Percentiles rank a stretch among this genome's conserved stretches.
Evolutionary conservation across 257 asterid species (phyloP).

Genomic region (Nicotiana noctiflora): DNA sequence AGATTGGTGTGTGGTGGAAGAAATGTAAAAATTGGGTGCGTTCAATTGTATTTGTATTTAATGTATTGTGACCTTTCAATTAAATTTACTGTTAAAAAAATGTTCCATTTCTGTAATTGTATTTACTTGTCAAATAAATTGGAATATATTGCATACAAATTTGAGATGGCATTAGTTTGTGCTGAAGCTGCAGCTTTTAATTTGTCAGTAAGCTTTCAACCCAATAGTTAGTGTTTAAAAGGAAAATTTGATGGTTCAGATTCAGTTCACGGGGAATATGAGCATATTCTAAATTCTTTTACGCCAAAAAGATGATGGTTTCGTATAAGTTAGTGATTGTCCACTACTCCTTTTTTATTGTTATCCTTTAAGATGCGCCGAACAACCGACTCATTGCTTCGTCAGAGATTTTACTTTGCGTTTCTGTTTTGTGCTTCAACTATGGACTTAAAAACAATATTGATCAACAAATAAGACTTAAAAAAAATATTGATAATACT

Average conservation of each 20-base stretch:
- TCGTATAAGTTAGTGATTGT: neutral
- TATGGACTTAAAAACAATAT: too few relatives aligned
- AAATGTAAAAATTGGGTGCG: slow-evolving; percentile 14
- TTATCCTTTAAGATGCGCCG: slow-evolving; percentile 4
- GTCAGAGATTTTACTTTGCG: neutral
- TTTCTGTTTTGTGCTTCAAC: too few relatives aligned
- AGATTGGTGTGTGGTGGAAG: slow-evolving; percentile 70
- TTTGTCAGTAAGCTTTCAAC: too few relatives aligned
- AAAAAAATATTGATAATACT: too few relatives aligned
- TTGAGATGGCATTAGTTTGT: too few relatives aligned
- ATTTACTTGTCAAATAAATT: neutral
- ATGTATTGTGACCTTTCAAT: neutral
- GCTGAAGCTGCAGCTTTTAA: too few relatives aligned
- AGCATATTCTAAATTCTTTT: too few relatives aligned
- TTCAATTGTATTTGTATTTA: neutral
- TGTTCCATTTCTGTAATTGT: neutral
- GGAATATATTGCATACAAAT: neutral
- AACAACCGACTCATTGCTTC: slow-evolving; percentile 2
- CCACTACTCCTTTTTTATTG: neutral
- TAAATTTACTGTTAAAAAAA: neutral
- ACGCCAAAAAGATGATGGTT: too few relatives aligned
- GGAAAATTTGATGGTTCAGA: too few relatives aligned
- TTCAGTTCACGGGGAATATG: too few relatives aligned
- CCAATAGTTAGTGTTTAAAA: too few relatives aligned
- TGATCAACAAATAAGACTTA: too few relatives aligned